Base-by-base conservation (phyloP, 1,139 yeast species). In the Candida tropicalis region DNA sequence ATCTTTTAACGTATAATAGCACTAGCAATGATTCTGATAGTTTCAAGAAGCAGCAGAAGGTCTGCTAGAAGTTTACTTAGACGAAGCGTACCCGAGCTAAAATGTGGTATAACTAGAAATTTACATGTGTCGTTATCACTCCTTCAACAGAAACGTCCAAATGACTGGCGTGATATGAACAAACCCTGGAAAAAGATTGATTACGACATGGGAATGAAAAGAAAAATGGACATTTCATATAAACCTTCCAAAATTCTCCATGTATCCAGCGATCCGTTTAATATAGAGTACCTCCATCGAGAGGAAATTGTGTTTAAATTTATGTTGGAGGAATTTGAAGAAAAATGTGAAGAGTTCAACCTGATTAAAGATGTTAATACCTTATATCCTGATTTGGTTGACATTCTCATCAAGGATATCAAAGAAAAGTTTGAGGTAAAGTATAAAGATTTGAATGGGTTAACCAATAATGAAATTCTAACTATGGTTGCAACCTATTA, bases 401-500 rank as follows among this genome's bases (percentile, higher is more conserved):
- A 42, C 9, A 42, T 34, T 2, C 34, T 38, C 31, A 34, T 49
- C 12, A 15, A 38, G 9, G 40, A 41, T 16, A 35, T 46, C 7
- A 45, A 49, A 34, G 35, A 34, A 5, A 37, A 39, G 11, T 49
- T 49, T 40, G 35, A 23, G 4, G 25, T 27, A 4, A 20, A 39
- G 15, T 17, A 42, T 24, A 26, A 18, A 4, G 16, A 22, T 20
- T 12, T 43, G 10, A 24, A 20, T 3, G 39, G 20, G 18, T 24
- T 46, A 17, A 51, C 65, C 3, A 57, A 57, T 31, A 58, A 59
- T 11, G 73, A 68, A 28, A 61, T 69, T 7, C 54, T 64, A 42
- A 53, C 53, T 29, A 55, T 54, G 36, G 65, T 63, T 50, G 64
- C 60, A 43, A 51, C 68, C 12, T 68, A 55, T 50, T 65, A 65